Conservation (phyloP, 192 early-diverging fungal species). For the Neocallimastix lanati region DNA sequence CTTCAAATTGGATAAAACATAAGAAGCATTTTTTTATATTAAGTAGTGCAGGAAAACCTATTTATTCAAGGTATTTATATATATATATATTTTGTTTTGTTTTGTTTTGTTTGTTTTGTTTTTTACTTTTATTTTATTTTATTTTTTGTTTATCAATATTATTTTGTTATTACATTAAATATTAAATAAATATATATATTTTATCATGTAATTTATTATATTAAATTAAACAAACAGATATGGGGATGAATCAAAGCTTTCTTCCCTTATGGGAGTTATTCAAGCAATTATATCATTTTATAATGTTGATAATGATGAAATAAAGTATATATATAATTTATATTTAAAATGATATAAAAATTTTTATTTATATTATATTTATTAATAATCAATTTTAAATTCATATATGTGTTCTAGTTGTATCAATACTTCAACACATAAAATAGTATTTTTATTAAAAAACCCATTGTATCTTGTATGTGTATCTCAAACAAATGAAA, state of each 20-base stretch:
- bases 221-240: constrained; percentile 18
- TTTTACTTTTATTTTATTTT: no score
- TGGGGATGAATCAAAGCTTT: constrained; percentile 75
- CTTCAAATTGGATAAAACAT: constrained; percentile 28
- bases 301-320: constrained; percentile 56
- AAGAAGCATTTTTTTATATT: constrained; percentile 83
- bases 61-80: constrained; percentile 51
- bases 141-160: no score
- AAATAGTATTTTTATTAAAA: constrained; percentile 62
- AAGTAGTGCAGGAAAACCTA: constrained; percentile 83
- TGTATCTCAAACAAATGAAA: constrained; percentile 60
- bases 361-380: constrained; percentile 2
- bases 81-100: neutral
- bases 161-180: neutral
- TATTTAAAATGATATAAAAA: neutral
- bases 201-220: no score
- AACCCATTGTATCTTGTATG: constrained; percentile 73
- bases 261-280: constrained; percentile 71
- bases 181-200: neutral
- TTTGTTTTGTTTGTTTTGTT: no score
- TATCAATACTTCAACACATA: constrained; percentile 48
- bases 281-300: constrained; percentile 80
- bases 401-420: no score
- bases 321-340: constrained; percentile 22
- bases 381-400: no score